These are phyloP conservation scores for Colletotrichum limetticola DNA, from an alignment of 2,329 filamentous ascomycete species.

Conservation along the genomic window DNA sequence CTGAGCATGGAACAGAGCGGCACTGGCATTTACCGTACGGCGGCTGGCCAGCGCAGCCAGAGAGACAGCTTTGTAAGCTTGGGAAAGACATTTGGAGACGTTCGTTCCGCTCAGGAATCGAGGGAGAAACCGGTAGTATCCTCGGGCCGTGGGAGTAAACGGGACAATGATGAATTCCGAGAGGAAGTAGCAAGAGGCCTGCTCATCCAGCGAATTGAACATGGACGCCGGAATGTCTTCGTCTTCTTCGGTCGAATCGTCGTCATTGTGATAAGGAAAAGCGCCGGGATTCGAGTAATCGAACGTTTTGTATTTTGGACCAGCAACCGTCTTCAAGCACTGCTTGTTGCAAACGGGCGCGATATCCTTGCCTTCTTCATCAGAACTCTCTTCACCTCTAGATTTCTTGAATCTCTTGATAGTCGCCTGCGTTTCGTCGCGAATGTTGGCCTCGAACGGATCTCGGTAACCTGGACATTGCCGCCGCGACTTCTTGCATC, in stretches of 20 bases:
- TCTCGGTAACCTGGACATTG: constrained; percentile 40
- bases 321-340: constrained; percentile 25
- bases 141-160: constrained; percentile 9
- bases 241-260: constrained; percentile 22
- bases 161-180: constrained; percentile 36
- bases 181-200: constrained; percentile 35
- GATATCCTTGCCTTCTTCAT: constrained; percentile 16
- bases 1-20: constrained; percentile 30
- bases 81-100: constrained; percentile 33
- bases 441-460: constrained; percentile 40
- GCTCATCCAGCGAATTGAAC: constrained; percentile 30
- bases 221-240: constrained; percentile 26
- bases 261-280: constrained; percentile 24
- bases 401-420: constrained; percentile 37
- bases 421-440: constrained; percentile 40
- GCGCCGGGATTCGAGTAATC: constrained; percentile 26
- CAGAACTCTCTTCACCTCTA: constrained; percentile 31
- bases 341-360: constrained; percentile 29
- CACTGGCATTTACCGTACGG: constrained; percentile 7
- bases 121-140: constrained; percentile 35
- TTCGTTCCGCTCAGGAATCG: constrained; percentile 28
- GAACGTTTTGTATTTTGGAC: constrained; percentile 29
- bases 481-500: constrained; percentile 39
- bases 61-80: constrained; percentile 35
- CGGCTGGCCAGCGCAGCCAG: constrained; percentile 31